Conservation (phyloP, 1,284 basidiomycete genomes). For the Heterobasidion occidentale region DNA sequence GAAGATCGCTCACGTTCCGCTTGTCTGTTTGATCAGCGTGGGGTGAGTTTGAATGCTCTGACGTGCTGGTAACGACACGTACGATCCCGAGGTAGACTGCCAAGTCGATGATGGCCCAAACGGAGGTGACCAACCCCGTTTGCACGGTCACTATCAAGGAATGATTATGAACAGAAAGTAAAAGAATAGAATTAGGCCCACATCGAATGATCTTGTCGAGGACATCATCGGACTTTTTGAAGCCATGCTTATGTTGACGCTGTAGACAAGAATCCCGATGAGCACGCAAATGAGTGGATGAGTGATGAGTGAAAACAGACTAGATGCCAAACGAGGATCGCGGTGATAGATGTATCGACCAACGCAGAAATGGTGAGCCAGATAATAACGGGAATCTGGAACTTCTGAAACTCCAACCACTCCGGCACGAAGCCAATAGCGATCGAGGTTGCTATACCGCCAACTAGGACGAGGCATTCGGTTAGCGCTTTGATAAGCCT, state of each 20-base stretch:
- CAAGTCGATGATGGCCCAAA: conserved; percentile 18
- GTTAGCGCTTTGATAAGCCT: neutral
- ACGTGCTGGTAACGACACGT: too few relatives aligned
- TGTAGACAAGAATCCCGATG: neutral
- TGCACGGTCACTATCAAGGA: conserved; percentile 19
- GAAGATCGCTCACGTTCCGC: too few relatives aligned
- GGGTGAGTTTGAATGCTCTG: too few relatives aligned
- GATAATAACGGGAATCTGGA: conserved; percentile 23
- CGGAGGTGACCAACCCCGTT: conserved; percentile 19
- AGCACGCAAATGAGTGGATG: neutral
- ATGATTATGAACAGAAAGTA: neutral
- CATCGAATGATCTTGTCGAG: conserved; percentile 7
- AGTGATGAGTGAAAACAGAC: conserved; percentile 12
- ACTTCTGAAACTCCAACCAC: conserved; percentile 21
- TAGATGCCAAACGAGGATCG: conserved; percentile 17
- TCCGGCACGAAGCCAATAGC: conserved; percentile 20
- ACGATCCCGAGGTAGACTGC: conserved; percentile 13
- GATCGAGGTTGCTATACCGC: conserved; percentile 24
- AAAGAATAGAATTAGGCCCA: neutral
- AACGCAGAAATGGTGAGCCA: conserved; percentile 22
- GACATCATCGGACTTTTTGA: conserved; percentile 7
- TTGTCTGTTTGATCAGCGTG: too few relatives aligned
- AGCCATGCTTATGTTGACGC: conserved; percentile 6
- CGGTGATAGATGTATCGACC: conserved; percentile 22
- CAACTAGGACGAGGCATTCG: conserved; percentile 12